A percentile compares a stretch with the other conserved stretches of the same genome.
Conservation (phyloP, 2,329 filamentous ascomycete species). For the Cladosporium velox region DNA sequence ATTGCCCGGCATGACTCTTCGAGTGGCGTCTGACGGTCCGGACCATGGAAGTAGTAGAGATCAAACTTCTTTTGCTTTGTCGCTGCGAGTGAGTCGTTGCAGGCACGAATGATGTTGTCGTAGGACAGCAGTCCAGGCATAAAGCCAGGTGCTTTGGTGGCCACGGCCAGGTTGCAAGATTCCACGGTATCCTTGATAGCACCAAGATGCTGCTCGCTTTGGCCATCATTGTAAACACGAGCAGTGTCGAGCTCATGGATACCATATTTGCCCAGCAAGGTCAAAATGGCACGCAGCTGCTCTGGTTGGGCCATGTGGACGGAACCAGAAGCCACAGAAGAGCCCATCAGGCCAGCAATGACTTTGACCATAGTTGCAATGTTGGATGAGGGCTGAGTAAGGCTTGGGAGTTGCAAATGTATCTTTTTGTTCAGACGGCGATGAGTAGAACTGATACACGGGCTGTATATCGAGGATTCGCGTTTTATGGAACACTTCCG, state of each 20-base stretch:
- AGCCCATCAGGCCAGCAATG: conserved; percentile 35
- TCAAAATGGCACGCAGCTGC: conserved; percentile 35
- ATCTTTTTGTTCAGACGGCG: background rate
- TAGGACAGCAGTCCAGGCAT: conserved; percentile 28
- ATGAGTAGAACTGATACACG: background rate
- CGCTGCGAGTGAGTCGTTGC: conserved; percentile 31
- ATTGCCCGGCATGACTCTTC: conserved; percentile 47
- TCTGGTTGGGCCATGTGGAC: conserved; percentile 24
- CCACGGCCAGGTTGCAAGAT: conserved; percentile 29
- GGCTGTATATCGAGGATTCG: no score
- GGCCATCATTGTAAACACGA: conserved; percentile 42
- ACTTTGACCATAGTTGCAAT: conserved; percentile 31
- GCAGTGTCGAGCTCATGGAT: conserved; percentile 43
- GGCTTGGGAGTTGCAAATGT: background rate
- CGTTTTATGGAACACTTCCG: no score
- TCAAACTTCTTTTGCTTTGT: conserved; percentile 35
- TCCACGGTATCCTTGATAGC: conserved; percentile 27
- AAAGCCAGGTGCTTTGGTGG: conserved; percentile 36
- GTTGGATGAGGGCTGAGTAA: background rate
- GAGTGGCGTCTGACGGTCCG: conserved; percentile 48
- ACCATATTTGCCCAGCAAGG: conserved; percentile 34
- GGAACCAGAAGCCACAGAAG: conserved; percentile 30
- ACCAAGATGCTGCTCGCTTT: conserved; percentile 47
- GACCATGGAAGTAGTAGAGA: conserved; percentile 49
- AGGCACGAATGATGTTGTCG: conserved; percentile 30